Evolutionary conservation across 1,284 basidiomycete species (phyloP), one percentile per base, ranked within the genome.

Genomic region (Ceratobasidium sp.): DNA sequence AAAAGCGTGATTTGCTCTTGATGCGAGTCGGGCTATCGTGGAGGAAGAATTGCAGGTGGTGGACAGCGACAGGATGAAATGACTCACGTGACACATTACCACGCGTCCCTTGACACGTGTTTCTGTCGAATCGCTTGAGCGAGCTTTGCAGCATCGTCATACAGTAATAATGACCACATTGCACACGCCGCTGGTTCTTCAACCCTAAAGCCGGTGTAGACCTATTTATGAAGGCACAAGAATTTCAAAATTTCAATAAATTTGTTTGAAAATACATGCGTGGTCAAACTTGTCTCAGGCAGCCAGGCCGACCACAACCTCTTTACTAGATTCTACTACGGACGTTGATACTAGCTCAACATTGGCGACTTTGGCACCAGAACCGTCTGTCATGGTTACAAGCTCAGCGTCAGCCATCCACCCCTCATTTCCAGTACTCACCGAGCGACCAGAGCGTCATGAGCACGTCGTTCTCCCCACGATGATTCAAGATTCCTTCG

Each of bases 401-500:
- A 23, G 3, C 18, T 46, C 54, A 55, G 68, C 2, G 18, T 62
- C 38, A 8, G 14, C 35, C 27, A 57, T 3, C 48, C 50, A 14
- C 12, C 18, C 18, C 8, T 12, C 44, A 33, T 41, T 7, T 27
- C 27, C 20, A 46, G 16, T 2, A 74, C 84, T 71, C 77, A 86
- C 86, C 82, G 14, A 87, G 81, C 23, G 86, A 85, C 86, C 86
- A 87, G 14, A 87, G 75, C 1, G 85, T 84, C 35, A 87, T 81
- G 48, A 86, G 77, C 20, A 87, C 80, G 38, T 86, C 86, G 64
- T 87, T 87, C 20, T 81, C 81, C 1, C 86, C 86, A 55, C 83
- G 83, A 70, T 86, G 85, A 79, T 87, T 85, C 46, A 87, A 77
- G 59, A 87, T 87, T 20, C 86, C 86, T 79, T 87, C 86, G 0